A percentile compares a stretch with the other conserved stretches of the same genome.
These are phyloP conservation scores for Suhomyces coccinellae DNA, from an alignment of 1,139 yeast species.

Conservation along the genomic window DNA sequence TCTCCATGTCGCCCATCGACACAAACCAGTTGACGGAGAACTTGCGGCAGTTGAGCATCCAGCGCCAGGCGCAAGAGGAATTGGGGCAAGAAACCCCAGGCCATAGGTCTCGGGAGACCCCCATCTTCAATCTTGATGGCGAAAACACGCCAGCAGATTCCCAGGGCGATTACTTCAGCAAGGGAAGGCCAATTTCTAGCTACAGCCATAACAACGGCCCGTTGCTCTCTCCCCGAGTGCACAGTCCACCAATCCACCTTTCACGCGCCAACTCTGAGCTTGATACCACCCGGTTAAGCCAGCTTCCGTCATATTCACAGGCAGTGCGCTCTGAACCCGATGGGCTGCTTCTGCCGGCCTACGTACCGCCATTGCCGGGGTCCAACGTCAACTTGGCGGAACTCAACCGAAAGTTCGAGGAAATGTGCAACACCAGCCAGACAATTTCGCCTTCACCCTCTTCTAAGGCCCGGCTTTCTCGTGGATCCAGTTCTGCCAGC, in stretches of 20 bases:
- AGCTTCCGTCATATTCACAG: constrained; percentile 81
- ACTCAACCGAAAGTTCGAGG: constrained; percentile 26
- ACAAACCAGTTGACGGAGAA: constrained; percentile 51
- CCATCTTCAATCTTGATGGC: constrained; percentile 33
- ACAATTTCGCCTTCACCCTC: constrained; percentile 1
- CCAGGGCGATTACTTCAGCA: constrained; percentile 24
- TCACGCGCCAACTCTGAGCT: constrained; percentile 58
- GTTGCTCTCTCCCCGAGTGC: constrained; percentile 33
- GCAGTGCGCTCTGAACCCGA: constrained; percentile 59
- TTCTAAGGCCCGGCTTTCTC: constrained; percentile 13
- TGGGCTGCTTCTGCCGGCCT: constrained; percentile 62
- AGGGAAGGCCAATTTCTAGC: constrained; percentile 15
- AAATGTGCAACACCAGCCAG: constrained; percentile 3
- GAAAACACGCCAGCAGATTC: constrained; percentile 1
- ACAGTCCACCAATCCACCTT: constrained; percentile 52
- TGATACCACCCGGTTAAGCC: constrained; percentile 40
- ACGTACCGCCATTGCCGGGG: constrained; percentile 56
- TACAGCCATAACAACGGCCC: neutral
- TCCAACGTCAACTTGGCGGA: constrained; percentile 36
- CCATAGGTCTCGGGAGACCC: constrained; percentile 24
- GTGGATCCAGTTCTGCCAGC: constrained; percentile 26
- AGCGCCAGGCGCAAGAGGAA: constrained; percentile 42
- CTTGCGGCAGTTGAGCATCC: constrained; percentile 52
- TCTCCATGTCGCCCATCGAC: constrained; percentile 46
- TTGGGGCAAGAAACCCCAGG: constrained; percentile 1